Base-by-base conservation (phyloP, 441 rosid genomes). In the Erodium texanum region DNA sequence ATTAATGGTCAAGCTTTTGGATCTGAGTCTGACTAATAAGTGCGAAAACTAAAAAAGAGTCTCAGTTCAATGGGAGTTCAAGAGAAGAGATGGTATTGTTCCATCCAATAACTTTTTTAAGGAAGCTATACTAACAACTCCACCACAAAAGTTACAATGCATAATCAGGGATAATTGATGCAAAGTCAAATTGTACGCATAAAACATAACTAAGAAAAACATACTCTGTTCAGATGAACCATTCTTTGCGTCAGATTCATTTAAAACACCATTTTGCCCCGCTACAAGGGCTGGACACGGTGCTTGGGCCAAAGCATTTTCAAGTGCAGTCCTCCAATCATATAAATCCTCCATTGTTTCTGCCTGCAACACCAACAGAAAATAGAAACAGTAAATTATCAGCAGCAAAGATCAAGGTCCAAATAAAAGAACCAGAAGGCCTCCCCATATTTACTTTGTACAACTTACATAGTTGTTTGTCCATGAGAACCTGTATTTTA, bases 321-420 rank as follows among this genome's bases (percentile, higher is more conserved):
- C 98, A 66, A 95, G 89, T 65, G 98, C 97, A 77, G 76, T 68
- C 82, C 89, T 95, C 99, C 99, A 95, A 67, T 86, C 98, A 58
- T 84, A 36, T 71, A 95, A 81, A 87, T 95, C 99, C 74, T 95
- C 99, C 78, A 77, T 75, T 24, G 92, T 86, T 81, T 95, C 99
- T 64, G 99, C 98, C 99, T 95, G 84, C 62, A 74, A 50, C 36
- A 74, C 41, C 79, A 75, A 70, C 36, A 32, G 5, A 19, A 62
- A 75, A 70, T 32, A 32, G 5, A 19, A 62, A 8, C 10, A 69
- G 65, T 45, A 23, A 66, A 66, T 64, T 66, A 18, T 73, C 52
- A 74, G 50, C 48, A 29, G 65, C 10, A 5, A 52, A 74, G 50
- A 66, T 43, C 27, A 50, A 67, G 41, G 32, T 34, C 61, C 36